Base-by-base conservation (phyloP, 2,329 filamentous ascomycete species). In the Capronia coronata region DNA sequence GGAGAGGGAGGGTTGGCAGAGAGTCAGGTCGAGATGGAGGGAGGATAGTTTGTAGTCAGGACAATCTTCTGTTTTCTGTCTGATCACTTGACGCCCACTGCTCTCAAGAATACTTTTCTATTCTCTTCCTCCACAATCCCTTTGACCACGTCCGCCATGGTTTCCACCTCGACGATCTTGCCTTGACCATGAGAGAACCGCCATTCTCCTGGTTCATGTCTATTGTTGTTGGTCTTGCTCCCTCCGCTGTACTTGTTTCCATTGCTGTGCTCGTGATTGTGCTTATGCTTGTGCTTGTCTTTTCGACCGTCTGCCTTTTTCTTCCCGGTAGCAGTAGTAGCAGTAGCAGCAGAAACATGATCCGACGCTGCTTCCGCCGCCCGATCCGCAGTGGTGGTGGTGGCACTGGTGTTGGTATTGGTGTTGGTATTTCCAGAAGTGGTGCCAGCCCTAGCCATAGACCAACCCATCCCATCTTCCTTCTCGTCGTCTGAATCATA, bases 21-120 rank as follows among this genome's bases (percentile, higher is more conserved):
- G 70, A 61, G 70, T 70, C 16, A 65, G 74, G 57, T 72, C 69
- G 58, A 66, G 68, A 49, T 75, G 71, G 69, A 65, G 71, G 57
- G 74, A 77, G 60, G 75, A 77, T 65, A 71, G 67, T 42, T 65
- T 70, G 63, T 71, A 63, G n/a, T n/a, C n/a, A n/a, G n/a, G 8
- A 16, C 2, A 34, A 13, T 34, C 8, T 13, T 34, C 11, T 14
- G 8, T 34, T 6, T 34, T 3, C n/a, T 34, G 1, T 34, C 6
- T 34, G 8, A 29, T 54, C 45, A 59, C 46, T 57, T 59, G 9
- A 59, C 52, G 2, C 54, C 54, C 1, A 55, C 39, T 6, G 46
- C 53, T 19, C 43, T 40, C 14, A 59, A 29, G 27, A 59, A 58
- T 1, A 43, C 35, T 13, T 51, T 25, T 41, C 43, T 41, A 18